Conservation (phyloP, 495 filamentous ascomycete genomes). For the Terfezia boudieri region DNA sequence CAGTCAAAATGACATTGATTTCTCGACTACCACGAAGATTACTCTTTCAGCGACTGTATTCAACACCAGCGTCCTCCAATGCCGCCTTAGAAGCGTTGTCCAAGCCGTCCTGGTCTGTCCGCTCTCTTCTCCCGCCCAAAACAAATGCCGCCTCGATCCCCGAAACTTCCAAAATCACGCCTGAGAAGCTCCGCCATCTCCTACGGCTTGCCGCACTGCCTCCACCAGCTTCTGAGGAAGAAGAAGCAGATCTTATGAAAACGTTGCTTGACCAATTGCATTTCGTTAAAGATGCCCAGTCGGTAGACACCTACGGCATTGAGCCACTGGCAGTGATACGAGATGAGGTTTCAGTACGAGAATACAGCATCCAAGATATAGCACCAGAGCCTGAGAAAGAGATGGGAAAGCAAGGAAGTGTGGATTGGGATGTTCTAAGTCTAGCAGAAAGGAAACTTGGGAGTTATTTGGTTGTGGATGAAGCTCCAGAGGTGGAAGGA, state of each 20-base stretch:
- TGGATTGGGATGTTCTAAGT: not conserved
- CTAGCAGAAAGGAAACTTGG: not conserved
- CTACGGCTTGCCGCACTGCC: slow-evolving; percentile 79
- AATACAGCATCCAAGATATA: slow-evolving; percentile 10
- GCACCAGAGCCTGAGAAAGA: slow-evolving; percentile 1
- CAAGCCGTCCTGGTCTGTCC: slow-evolving; percentile 66
- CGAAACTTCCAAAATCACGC: slow-evolving; percentile 26
- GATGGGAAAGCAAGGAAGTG: slow-evolving; percentile 2
- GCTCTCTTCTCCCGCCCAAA: slow-evolving; percentile 40
- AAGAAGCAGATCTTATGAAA: slow-evolving; percentile 38
- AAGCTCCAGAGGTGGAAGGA: not conserved
- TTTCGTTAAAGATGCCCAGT: slow-evolving; percentile 67
- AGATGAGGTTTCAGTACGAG: slow-evolving; percentile 42
- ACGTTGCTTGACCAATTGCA: slow-evolving; percentile 66
- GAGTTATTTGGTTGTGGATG: slow-evolving; percentile 16
- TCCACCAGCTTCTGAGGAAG: slow-evolving; percentile 33
- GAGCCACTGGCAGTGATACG: slow-evolving; percentile 53
- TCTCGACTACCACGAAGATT: not conserved
- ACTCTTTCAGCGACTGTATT: not conserved
- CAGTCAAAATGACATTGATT: too few relatives aligned
- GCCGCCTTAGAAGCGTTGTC: slow-evolving; percentile 24
- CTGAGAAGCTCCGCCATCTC: slow-evolving; percentile 47
- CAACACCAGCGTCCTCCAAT: not conserved
- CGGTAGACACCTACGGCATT: slow-evolving; percentile 49
- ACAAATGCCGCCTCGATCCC: slow-evolving; percentile 22